These are phyloP conservation scores for Zalaria sp. DNA, from an alignment of 2,329 filamentous ascomycete species.

Conservation along the genomic window DNA sequence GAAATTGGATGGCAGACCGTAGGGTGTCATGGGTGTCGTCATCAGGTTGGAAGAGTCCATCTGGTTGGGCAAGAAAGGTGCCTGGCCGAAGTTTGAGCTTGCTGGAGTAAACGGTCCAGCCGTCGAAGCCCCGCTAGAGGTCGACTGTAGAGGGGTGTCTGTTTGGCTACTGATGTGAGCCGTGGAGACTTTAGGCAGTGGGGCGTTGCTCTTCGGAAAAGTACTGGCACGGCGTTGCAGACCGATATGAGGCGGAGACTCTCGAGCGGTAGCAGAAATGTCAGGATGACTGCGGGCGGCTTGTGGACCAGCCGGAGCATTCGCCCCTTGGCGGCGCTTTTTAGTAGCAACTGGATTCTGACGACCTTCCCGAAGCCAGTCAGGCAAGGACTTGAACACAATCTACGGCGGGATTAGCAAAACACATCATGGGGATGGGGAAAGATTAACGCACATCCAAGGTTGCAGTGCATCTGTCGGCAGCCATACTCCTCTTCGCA, in stretches of 20 bases:
- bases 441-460: constrained; percentile 47
- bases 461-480: constrained; percentile 68
- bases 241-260: constrained; percentile 1
- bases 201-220: constrained; percentile 20
- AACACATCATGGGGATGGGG: background rate
- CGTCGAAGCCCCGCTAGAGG: background rate
- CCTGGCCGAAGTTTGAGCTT: constrained; percentile 3
- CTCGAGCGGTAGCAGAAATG: constrained; percentile 3
- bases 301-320: background rate
- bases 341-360: constrained; percentile 26
- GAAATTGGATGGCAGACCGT: background rate
- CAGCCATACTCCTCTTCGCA: constrained; percentile 73
- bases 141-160: background rate
- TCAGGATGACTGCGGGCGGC: constrained; percentile 6
- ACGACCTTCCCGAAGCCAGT: constrained; percentile 31
- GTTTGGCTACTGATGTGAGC: background rate
- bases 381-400: constrained; percentile 73
- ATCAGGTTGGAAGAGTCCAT: background rate
- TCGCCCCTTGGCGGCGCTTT: constrained; percentile 29
- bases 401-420: background rate
- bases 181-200: background rate
- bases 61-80: background rate
- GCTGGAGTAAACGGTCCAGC: constrained; percentile 6
- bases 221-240: constrained; percentile 18
- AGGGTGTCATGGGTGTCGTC: background rate